Evolutionary conservation across 2,329 filamentous ascomycete species (phyloP), one percentile per base, ranked within the genome.

Genomic region (Sporothrix pseudoabietina): DNA sequence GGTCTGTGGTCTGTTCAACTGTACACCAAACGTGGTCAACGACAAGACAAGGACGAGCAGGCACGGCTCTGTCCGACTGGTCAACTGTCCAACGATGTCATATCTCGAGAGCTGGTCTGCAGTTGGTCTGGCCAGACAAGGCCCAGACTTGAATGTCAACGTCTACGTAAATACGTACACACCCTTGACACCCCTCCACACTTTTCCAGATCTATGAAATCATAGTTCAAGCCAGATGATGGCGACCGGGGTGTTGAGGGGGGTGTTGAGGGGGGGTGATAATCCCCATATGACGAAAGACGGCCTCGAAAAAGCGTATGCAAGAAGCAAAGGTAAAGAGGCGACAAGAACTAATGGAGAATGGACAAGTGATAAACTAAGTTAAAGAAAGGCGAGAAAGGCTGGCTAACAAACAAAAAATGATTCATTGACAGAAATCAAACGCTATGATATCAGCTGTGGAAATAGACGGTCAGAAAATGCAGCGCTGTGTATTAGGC

Each of bases 371-470:
- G 54, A 30, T 57, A 57, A 59, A 35, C 35, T 35, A 35, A 9
- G 26, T 26, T n/a, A 55, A 26, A 55, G 52, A 49, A 14, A 19
- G 44, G 26, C 26, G 26, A 26, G 26, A 26, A 26, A 26, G 35
- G 35, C 35, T 52, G 16, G 22, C 30, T n/a, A 14, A 26, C 1
- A 8, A 59, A n/a, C 30, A 55, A 59, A 35, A 12, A 30, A 55
- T 10, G 30, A 26, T 59, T 30, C 26, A 57, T 52, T n/a, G 14
- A 57, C 3, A 9, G 4, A 14, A 57, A 26, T 35, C 14, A 55
- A 55, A 55, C 52, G n/a, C 52, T 55, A 59, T 66, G 22, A 47
- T 47, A 66, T 65, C 61, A 65, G 61, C 61, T 16, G 61, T 66
- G 39, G 22, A 47, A 44, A 47, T 66, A 66, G 61, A 44, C 39